A percentile compares a stretch with the other conserved stretches of the same genome.
Evolutionary conservation across 2,329 filamentous ascomycete species (phyloP).

Genomic region (Aspergillus fijiensis): DNA sequence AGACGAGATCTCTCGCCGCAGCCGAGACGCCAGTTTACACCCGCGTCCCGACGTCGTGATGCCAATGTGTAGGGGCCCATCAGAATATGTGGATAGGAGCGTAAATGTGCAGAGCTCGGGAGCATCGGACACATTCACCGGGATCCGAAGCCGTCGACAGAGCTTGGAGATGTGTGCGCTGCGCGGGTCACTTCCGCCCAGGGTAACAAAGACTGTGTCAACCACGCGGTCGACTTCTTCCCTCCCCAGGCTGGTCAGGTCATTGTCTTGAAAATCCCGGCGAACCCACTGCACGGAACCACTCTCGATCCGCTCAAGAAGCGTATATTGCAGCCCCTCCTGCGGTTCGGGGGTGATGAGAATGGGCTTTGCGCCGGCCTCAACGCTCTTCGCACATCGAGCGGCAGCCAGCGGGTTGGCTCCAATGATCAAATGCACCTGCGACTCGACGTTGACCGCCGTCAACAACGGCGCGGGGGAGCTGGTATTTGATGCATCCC

Average conservation of each 20-base stretch:
- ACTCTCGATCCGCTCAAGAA: conserved; percentile 47
- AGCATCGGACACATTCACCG: conserved; percentile 87
- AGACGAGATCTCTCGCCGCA: conserved; percentile 82
- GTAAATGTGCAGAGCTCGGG: conserved; percentile 86
- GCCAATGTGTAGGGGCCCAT: conserved; percentile 90
- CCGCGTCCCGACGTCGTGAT: conserved; percentile 94
- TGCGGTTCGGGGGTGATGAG: conserved; percentile 68
- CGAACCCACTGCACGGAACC: conserved; percentile 45
- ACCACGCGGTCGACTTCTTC: conserved; percentile 74
- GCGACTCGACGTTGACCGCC: conserved; percentile 41
- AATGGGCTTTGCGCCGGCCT: conserved; percentile 77
- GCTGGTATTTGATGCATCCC: conserved; percentile 26
- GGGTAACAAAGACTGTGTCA: conserved; percentile 88
- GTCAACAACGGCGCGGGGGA: conserved; percentile 37
- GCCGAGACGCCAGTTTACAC: conserved; percentile 87
- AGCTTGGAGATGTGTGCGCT: conserved; percentile 68
- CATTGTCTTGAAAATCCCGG: conserved; percentile 63
- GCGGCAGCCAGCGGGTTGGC: conserved; percentile 83
- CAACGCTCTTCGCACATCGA: conserved; percentile 74
- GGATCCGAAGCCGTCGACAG: conserved; percentile 78
- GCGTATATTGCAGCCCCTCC: conserved; percentile 59
- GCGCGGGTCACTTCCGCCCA: conserved; percentile 50
- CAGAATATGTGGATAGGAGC: conserved; percentile 81
- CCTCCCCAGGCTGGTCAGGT: conserved; percentile 75
- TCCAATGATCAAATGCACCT: conserved; percentile 79